These are phyloP conservation scores for Lichtheimia corymbifera DNA, from an alignment of 371 early-diverging fungal genomes.

Conservation along the genomic window DNA sequence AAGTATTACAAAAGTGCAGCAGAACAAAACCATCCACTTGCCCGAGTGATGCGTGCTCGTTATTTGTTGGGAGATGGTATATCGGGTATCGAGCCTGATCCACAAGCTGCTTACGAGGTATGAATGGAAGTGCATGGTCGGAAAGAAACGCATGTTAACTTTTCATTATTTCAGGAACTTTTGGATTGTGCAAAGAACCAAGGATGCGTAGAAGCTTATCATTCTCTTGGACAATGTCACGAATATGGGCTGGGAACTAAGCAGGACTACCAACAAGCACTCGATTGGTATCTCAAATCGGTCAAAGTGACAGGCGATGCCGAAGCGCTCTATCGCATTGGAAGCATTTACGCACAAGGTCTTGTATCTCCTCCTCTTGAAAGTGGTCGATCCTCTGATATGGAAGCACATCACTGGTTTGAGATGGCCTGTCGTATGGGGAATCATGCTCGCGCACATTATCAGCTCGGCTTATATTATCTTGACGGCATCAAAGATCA, in stretches of 20 bases:
- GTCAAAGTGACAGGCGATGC: slow-evolving; percentile 35
- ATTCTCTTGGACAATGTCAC: slow-evolving; percentile 46
- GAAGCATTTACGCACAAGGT: slow-evolving; percentile 16
- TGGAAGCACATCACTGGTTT: slow-evolving; percentile 38
- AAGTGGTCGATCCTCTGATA: slow-evolving; percentile 14
- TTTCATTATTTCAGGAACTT: slow-evolving; percentile 28
- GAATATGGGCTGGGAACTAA: slow-evolving; percentile 43
- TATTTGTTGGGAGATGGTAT: slow-evolving; percentile 37
- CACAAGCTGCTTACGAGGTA: slow-evolving; percentile 43
- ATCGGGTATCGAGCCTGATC: slow-evolving; percentile 36
- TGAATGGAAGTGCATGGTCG: too few species aligned
- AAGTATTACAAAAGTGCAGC: slow-evolving; percentile 46
- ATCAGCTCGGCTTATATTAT: slow-evolving; percentile 38
- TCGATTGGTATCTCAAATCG: slow-evolving; percentile 41
- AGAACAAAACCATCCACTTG: slow-evolving; percentile 31
- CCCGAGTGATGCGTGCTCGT: slow-evolving; percentile 46
- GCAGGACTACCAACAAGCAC: slow-evolving; percentile 50
- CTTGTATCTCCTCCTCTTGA: neutral
- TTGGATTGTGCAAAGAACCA: slow-evolving; percentile 40
- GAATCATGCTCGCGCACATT: slow-evolving; percentile 35
- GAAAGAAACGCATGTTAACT: neutral
- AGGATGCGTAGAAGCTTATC: slow-evolving; percentile 36
- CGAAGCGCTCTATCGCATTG: slow-evolving; percentile 48
- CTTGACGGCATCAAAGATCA: slow-evolving; percentile 27
- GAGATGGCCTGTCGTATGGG: slow-evolving; percentile 26